phyloP scores from a whole-genome alignment of 495 filamentous ascomycete genomes.

The Neurospora hispaniola region DNA sequence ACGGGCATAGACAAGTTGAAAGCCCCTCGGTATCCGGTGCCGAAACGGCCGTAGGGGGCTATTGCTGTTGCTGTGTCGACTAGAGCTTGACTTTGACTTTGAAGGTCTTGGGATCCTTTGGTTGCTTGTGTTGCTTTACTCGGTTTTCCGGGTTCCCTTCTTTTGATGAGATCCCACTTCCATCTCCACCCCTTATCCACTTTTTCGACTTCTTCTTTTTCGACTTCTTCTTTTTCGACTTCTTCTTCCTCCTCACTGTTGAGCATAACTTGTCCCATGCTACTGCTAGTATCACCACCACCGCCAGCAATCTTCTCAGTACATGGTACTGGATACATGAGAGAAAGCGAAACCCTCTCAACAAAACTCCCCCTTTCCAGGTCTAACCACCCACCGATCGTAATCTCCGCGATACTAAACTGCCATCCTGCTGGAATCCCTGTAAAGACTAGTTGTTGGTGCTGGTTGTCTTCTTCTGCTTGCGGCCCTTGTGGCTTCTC shows the following conservation, averaged over 20 bases:
- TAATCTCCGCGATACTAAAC: neutral
- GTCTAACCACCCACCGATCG: neutral
- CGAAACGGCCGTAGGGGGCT: neutral
- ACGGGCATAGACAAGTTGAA: neutral
- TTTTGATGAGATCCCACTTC: neutral
- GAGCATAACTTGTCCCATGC: too few relatives aligned
- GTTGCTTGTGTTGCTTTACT: neutral
- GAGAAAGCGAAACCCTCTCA: neutral
- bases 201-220: too few relatives aligned
- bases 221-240: too few relatives aligned
- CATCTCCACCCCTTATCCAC: neutral
- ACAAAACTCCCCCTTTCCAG: neutral
- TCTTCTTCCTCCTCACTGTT: too few relatives aligned
- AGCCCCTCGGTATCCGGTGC: neutral
- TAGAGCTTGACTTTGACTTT: neutral
- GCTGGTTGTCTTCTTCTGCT: neutral
- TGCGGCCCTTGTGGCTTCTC: neutral
- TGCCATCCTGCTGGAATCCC: neutral
- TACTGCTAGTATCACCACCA: too few relatives aligned
- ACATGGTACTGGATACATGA: neutral
- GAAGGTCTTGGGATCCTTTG: too few relatives aligned
- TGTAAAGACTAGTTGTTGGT: neutral
- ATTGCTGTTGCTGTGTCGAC: neutral
- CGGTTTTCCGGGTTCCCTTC: neutral
- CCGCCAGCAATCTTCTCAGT: too few relatives aligned